Evolutionary conservation across 1,284 basidiomycete species (phyloP), one percentile per base, ranked within the genome.

Genomic region (Puccinia hordei): DNA sequence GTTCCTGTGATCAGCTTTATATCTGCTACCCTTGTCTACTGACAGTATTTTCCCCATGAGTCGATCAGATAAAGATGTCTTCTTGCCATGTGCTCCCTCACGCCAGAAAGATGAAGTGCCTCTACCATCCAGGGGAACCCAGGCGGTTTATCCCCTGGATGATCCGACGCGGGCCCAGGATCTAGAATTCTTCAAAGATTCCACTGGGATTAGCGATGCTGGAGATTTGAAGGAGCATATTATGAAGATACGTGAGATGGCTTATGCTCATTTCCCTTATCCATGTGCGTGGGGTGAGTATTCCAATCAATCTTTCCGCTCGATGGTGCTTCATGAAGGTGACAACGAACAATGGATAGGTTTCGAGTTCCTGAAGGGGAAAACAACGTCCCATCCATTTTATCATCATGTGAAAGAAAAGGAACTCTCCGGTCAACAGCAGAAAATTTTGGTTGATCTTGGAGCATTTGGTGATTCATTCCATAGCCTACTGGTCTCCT

Each of bases 111-210:
- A 44, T 3, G 30, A 30, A 12, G 24, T 66, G 17, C 4, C 63
- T 30, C 24, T 41, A 17, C 63, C 63, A 46, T 66, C 44, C 1
- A 22, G 9, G 9, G 63, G 63, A 66, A 17, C 44, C 46, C 38
- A 71, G 27, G 46, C 68, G 15, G 30, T 53, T 53, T 71, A 71
- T 71, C 68, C 68, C 13, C 68, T 71, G n/a, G 68, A 71, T 71
- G 68, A 71, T 22, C 24, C 27, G 4, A 15, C 22, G 6, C 27
- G 19, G n/a, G 19, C 68, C 22, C 5, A 51, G 0, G 22, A 44
- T n/a, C 30, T 71, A 53, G 46, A n/a, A 71, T 71, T 71, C 30
- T 71, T 71, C 46, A 71, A 71, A 71, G 19, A 49, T 9, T 5
- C 46, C 24, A 71, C 68, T 71, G 68, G 68, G 9, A 71, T 71